These are phyloP conservation scores for Talaromyces sp. DNA, from an alignment of 2,329 filamentous ascomycete species.

Conservation along the genomic window DNA sequence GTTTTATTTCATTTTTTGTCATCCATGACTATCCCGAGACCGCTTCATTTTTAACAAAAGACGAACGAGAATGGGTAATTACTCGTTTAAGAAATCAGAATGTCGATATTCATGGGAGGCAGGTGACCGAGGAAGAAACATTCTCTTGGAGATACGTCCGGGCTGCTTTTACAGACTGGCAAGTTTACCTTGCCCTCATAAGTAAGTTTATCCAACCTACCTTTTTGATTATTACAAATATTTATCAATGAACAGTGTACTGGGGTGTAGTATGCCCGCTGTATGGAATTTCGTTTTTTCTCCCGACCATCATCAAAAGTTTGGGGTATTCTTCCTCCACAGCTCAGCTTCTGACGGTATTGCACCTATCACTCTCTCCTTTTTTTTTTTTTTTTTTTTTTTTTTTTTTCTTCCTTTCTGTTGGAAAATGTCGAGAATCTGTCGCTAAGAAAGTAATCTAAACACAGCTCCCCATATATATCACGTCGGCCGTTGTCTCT, in stretches of 20 bases:
- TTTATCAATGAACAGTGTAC: constrained; percentile 26
- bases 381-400: not conserved
- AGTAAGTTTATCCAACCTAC: constrained; percentile 21
- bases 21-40: constrained; percentile 44
- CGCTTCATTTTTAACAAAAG: constrained; percentile 37
- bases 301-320: constrained; percentile 39
- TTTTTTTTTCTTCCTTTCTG: not conserved
- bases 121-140: constrained; percentile 8
- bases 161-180: constrained; percentile 38
- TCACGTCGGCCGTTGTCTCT: constrained; percentile 33
- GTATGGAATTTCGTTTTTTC: constrained; percentile 37
- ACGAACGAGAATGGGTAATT: constrained; percentile 36
- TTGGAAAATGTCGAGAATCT: not conserved
- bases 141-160: constrained; percentile 37
- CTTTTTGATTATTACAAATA: not conserved
- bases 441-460: not conserved
- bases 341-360: constrained; percentile 36
- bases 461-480: constrained; percentile 33
- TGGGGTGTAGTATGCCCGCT: constrained; percentile 39
- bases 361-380: not conserved
- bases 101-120: constrained; percentile 20
- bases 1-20: constrained; percentile 38
- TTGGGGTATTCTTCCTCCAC: constrained; percentile 35
- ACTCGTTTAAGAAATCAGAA: constrained; percentile 33
- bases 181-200: constrained; percentile 34